These are phyloP conservation scores for Arthonia radiata DNA, from an alignment of 495 filamentous ascomycete species.

Conservation along the genomic window DNA sequence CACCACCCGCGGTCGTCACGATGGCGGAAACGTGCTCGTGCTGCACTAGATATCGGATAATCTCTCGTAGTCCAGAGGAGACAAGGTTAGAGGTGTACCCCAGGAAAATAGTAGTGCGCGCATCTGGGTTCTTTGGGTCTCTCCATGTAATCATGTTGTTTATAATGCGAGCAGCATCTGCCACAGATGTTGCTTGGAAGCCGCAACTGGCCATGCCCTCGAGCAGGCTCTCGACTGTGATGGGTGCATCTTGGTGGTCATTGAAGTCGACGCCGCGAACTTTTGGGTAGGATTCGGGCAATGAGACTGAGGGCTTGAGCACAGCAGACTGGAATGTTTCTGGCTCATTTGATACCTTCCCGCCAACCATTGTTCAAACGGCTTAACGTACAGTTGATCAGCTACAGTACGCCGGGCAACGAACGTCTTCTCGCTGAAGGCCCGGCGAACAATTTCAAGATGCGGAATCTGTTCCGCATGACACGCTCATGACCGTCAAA, in stretches of 20 bases:
- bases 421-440: not conserved
- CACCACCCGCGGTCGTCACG: conserved; percentile 86
- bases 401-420: not conserved
- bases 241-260: conserved; percentile 38
- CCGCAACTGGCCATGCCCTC: conserved; percentile 67
- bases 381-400: not conserved
- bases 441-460: not conserved
- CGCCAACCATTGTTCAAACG: not conserved
- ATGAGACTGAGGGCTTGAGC: conserved; percentile 61
- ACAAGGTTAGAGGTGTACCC: conserved; percentile 95
- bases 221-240: conserved; percentile 66
- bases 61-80: conserved; percentile 79
- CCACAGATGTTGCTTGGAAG: conserved; percentile 72
- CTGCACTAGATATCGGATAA: conserved; percentile 73
- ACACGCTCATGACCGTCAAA: not conserved
- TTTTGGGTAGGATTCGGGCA: conserved; percentile 44
- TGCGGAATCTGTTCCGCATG: not conserved
- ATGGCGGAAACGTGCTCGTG: conserved; percentile 76
- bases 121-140: not conserved
- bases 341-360: conserved; percentile 17
- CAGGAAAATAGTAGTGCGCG: conserved; percentile 65
- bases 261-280: conserved; percentile 85
- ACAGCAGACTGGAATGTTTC: conserved; percentile 75
- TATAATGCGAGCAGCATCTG: conserved; percentile 65
- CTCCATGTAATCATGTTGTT: conserved; percentile 43